Evolutionary conservation across 805 yeast genomes (phyloP), one percentile per base, ranked within the genome.

Genomic region (Myxozyma geophila): DNA sequence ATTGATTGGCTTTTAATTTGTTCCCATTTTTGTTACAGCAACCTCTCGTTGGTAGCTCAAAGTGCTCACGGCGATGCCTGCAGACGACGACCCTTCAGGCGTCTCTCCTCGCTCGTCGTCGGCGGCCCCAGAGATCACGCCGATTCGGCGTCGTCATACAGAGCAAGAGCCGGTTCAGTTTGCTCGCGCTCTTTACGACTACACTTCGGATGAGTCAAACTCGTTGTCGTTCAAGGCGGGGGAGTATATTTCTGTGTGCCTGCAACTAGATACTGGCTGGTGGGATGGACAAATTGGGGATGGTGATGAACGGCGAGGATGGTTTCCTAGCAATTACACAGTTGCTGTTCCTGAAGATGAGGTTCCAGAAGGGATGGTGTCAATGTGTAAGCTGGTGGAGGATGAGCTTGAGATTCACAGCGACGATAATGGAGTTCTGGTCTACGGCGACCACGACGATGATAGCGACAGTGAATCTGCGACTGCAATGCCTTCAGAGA

Each of bases 151-250:
- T 15, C 48, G 21, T 5, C 46, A 43, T 21, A 53, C 58, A 33
- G 62, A 59, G 40, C 62, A 59, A 4, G 63, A 54, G 17, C 67
- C 67, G 35, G 39, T 56, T n/a, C 56, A 61, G 8, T 64, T 50
- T 35, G 98, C 93, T 0, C 82, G 88, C 52, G 98, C 98, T 0
- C 78, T 95, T 54, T 95, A 90, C 72, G 96, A 91, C 73, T 80
- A 92, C 51, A 79, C 82, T 4, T 85, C 96, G 1, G 80, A 82
- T 51, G 98, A 92, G 72, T 87, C 87, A 2, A 97, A 92, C 66
- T 58, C 62, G 33, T 62, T 67, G 12, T 60, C 60, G 12, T 67
- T 79, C 67, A 68, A 69, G 17, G 74, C 72, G 51, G 74, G 76
- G 21, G 81, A 78, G 61, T 68, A 77, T 40, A 77, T 75, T 10